phyloP scores from a whole-genome alignment of 331 rosid species.

The Cydonia oblonga region DNA sequence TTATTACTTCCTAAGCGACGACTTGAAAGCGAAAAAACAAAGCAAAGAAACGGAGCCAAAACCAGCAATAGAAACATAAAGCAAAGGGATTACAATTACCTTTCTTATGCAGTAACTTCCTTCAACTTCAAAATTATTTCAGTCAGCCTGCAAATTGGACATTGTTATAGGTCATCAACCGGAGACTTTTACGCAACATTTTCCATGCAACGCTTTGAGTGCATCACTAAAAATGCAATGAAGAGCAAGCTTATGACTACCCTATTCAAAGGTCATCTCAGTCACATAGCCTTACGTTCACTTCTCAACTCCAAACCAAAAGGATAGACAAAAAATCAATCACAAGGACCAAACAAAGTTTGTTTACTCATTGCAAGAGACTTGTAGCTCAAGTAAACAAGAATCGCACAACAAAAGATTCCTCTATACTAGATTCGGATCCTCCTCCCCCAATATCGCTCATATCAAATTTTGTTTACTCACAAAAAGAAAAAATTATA shows the following conservation, averaged over 20 bases:
- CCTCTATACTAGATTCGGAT: neutral
- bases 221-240: neutral
- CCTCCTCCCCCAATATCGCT: no score
- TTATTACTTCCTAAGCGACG: neutral
- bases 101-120: slow-evolving; percentile 8
- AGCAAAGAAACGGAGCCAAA: neutral
- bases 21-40: no score
- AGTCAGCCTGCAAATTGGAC: slow-evolving; percentile 16
- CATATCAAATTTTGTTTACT: no score
- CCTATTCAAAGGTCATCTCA: neutral
- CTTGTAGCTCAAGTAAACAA: neutral
- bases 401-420: neutral
- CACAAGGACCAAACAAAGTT: neutral
- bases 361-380: neutral
- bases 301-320: neutral
- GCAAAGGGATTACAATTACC: slow-evolving; percentile 10
- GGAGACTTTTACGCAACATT: no score
- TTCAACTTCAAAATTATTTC: neutral
- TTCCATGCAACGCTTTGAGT: neutral
- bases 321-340: neutral
- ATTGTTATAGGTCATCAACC: no score
- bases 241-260: neutral
- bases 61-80: slow-evolving; percentile 2
- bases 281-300: neutral
- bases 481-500: no score